Conservation (phyloP, 116 monocot genomes). For the Cymodocea nodosa region DNA sequence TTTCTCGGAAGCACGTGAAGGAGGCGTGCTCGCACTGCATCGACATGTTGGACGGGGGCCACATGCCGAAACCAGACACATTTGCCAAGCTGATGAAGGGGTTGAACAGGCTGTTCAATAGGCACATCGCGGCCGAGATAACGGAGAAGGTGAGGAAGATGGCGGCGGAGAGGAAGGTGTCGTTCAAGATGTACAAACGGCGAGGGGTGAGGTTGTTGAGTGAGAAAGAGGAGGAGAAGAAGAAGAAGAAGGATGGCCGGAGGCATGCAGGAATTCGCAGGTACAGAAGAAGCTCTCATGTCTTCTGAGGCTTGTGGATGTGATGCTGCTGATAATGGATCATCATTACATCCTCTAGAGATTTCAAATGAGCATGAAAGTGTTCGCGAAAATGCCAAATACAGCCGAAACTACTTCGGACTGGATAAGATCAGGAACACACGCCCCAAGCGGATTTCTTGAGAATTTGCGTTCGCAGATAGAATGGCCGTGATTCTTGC, state of each 20-base stretch:
- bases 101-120: slow-evolving; percentile 76
- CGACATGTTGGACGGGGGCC: slow-evolving; percentile 76
- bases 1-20: slow-evolving; percentile 59
- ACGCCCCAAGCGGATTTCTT: no score
- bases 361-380: no score
- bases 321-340: no score
- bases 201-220: slow-evolving; percentile 61
- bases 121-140: slow-evolving; percentile 69
- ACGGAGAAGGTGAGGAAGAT: slow-evolving; percentile 89
- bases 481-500: no score
- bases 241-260: slow-evolving; percentile 8
- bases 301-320: neutral
- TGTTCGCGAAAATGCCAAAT: no score
- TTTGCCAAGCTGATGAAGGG: slow-evolving; percentile 93
- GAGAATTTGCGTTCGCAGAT: no score
- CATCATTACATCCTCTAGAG: no score
- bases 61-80: slow-evolving; percentile 90
- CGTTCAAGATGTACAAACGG: slow-evolving; percentile 92
- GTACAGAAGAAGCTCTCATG: neutral
- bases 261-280: neutral
- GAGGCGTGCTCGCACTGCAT: slow-evolving; percentile 75
- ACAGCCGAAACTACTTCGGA: no score
- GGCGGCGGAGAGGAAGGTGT: slow-evolving; percentile 72
- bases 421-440: no score
- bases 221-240: slow-evolving; percentile 31